phyloP scores from a whole-genome alignment of 2,329 filamentous ascomycete genomes.

The Teratosphaeria epicoccoides region DNA sequence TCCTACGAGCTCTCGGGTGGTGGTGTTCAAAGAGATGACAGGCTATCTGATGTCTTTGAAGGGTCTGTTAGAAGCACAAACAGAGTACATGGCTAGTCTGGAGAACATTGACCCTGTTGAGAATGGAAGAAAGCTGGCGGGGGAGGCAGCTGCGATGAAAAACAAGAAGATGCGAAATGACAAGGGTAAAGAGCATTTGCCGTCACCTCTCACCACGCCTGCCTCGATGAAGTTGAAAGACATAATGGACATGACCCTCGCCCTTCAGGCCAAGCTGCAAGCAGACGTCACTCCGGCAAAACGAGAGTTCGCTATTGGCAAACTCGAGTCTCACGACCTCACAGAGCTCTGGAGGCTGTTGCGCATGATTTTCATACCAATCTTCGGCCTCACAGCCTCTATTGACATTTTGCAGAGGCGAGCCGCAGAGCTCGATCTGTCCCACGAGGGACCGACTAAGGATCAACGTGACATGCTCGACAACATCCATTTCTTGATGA shows the following conservation, averaged over 20 bases:
- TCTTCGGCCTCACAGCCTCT: constrained; percentile 56
- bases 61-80: constrained; percentile 49
- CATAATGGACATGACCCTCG: constrained; percentile 17
- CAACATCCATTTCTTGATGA: constrained; percentile 56
- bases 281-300: constrained; percentile 61
- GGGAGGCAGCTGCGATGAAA: constrained; percentile 4
- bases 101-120: constrained; percentile 43
- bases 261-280: constrained; percentile 55
- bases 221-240: constrained; percentile 22
- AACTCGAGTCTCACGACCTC: constrained; percentile 54
- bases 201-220: constrained; percentile 32
- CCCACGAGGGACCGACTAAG: constrained; percentile 4
- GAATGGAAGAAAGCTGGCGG: constrained; percentile 8
- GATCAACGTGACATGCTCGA: constrained; percentile 16
- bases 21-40: constrained; percentile 53
- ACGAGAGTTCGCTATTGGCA: constrained; percentile 60
- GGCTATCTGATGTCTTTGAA: constrained; percentile 48
- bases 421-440: constrained; percentile 36
- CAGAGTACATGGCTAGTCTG: constrained; percentile 52
- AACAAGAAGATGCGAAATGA: constrained; percentile 23
- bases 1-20: constrained; percentile 53
- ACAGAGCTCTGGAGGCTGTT: constrained; percentile 49
- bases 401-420: constrained; percentile 60
- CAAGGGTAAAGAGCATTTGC: constrained; percentile 42
- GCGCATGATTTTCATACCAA: constrained; percentile 53